Evolutionary conservation across 164 flowering plant species (phyloP).

Genomic region (Vitis labrusca): DNA sequence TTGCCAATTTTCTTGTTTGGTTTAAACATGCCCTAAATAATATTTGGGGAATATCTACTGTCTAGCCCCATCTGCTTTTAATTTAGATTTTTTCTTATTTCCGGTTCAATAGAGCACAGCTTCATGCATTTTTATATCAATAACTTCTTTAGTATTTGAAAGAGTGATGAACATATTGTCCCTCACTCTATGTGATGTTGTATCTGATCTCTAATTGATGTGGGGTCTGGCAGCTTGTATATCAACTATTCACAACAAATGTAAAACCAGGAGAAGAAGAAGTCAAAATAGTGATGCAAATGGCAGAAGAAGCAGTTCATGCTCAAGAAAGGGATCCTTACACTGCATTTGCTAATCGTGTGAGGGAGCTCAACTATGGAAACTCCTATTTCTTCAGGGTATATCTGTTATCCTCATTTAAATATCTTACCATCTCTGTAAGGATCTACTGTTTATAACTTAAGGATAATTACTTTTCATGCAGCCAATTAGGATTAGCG

Average conservation of each 20-base stretch:
- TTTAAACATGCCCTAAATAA: too few species aligned
- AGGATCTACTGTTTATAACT: background rate
- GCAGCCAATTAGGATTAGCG: constrained; percentile 78
- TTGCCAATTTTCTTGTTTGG: too few species aligned
- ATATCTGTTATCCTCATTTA: constrained; percentile 18
- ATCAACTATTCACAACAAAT: constrained; percentile 82
- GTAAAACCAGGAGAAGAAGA: constrained; percentile 85
- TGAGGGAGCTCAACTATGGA: constrained; percentile 92
- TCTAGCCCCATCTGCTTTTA: too few species aligned
- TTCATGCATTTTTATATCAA: background rate
- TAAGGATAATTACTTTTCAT: constrained; percentile 11
- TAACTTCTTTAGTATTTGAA: background rate
- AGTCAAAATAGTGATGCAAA: constrained; percentile 90
- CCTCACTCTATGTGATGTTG: background rate
- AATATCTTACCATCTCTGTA: background rate
- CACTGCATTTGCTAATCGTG: constrained; percentile 94
- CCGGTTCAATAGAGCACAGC: too few species aligned
- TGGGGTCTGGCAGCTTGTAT: constrained; percentile 64
- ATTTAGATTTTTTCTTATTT: too few species aligned
- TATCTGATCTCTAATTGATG: background rate
- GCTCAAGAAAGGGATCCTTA: constrained; percentile 97
- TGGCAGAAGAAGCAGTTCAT: constrained; percentile 88
- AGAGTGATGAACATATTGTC: background rate
- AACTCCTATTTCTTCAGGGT: constrained; percentile 91
- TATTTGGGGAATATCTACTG: too few species aligned